Percentiles rank a stretch among this genome's conserved stretches.
Evolutionary conservation across 2,329 filamentous ascomycete species (phyloP).

Genomic region (Colletotrichum siamense): DNA sequence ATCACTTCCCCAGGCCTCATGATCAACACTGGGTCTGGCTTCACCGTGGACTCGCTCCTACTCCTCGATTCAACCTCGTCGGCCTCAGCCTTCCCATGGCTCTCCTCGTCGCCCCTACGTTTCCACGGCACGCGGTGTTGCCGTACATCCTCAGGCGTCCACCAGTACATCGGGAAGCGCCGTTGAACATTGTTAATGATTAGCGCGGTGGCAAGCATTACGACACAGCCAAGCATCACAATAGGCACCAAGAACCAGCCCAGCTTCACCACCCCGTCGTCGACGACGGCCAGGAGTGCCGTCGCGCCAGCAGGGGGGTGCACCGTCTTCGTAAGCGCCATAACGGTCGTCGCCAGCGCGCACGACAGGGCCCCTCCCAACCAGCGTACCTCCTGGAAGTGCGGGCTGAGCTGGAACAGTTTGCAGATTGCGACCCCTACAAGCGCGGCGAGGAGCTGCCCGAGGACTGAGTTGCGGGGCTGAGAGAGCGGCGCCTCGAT

Average conservation of each 20-base stretch:
- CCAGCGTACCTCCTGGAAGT: conserved; percentile 61
- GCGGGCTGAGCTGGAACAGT: conserved; percentile 61
- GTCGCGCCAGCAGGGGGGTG: conserved; percentile 80
- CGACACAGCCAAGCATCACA: conserved; percentile 60
- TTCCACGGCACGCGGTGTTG: conserved; percentile 1
- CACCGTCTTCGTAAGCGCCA: conserved; percentile 74
- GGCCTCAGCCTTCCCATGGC: background rate
- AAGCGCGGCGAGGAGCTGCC: conserved; percentile 68
- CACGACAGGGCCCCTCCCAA: conserved; percentile 70
- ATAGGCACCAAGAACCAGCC: conserved; percentile 75
- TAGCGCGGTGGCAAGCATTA: conserved; percentile 69
- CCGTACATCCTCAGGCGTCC: conserved; percentile 50
- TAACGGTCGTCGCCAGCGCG: conserved; percentile 65
- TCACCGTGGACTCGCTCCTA: background rate
- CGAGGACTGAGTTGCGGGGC: conserved; percentile 71
- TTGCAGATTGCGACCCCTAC: conserved; percentile 69
- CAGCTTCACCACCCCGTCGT: conserved; percentile 55
- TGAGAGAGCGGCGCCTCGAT: conserved; percentile 77
- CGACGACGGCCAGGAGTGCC: conserved; percentile 70
- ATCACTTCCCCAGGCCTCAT: conserved; percentile 38
- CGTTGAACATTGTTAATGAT: conserved; percentile 74
- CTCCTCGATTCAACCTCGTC: background rate
- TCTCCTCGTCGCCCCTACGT: background rate
- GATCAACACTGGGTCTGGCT: conserved; percentile 34
- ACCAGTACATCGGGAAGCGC: conserved; percentile 75